phyloP scores from a whole-genome alignment of 208 protist genomes.

The Herpetomonas tarakana region DNA sequence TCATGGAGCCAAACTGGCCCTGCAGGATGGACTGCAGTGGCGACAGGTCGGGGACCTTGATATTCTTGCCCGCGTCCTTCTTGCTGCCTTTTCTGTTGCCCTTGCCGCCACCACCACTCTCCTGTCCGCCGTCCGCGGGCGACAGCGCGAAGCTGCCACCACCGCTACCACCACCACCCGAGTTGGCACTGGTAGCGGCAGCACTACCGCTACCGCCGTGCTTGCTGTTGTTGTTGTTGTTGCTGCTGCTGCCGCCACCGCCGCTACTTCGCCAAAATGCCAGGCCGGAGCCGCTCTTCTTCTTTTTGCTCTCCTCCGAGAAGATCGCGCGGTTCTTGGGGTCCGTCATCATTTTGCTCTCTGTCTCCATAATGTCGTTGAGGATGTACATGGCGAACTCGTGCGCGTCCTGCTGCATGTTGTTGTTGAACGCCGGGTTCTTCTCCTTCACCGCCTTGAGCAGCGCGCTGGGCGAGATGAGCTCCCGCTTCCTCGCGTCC shows the following conservation, averaged over 20 bases:
- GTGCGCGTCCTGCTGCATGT: slow-evolving; percentile 89
- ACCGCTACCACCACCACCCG: neutral
- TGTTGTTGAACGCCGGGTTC: slow-evolving; percentile 72
- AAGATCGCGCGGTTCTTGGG: slow-evolving; percentile 59
- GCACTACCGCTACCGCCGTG: slow-evolving; percentile 1
- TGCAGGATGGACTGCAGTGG: slow-evolving; percentile 74
- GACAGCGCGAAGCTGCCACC: neutral
- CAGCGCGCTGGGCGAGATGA: slow-evolving; percentile 40
- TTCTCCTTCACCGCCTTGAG: slow-evolving; percentile 42
- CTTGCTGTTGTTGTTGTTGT: slow-evolving; percentile 18
- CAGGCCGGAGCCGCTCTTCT: slow-evolving; percentile 21
- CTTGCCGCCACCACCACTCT: neutral
- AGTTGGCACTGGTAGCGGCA: neutral
- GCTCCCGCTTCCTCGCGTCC: slow-evolving; percentile 34
- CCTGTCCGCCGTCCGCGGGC: too few species aligned
- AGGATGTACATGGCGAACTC: slow-evolving; percentile 90
- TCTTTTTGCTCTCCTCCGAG: slow-evolving; percentile 42
- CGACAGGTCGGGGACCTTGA: slow-evolving; percentile 16
- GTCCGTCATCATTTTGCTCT: slow-evolving; percentile 67
- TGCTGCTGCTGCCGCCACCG: slow-evolving; percentile 16
- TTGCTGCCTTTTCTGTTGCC: slow-evolving; percentile 5
- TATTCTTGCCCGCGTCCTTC: neutral
- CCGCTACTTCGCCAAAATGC: slow-evolving; percentile 26
- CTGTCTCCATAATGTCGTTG: slow-evolving; percentile 79
- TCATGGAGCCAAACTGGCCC: slow-evolving; percentile 72